A percentile compares a stretch with the other conserved stretches of the same genome.
phyloP scores from a whole-genome alignment of 2,329 filamentous ascomycete species.

The Coniella vitis region DNA sequence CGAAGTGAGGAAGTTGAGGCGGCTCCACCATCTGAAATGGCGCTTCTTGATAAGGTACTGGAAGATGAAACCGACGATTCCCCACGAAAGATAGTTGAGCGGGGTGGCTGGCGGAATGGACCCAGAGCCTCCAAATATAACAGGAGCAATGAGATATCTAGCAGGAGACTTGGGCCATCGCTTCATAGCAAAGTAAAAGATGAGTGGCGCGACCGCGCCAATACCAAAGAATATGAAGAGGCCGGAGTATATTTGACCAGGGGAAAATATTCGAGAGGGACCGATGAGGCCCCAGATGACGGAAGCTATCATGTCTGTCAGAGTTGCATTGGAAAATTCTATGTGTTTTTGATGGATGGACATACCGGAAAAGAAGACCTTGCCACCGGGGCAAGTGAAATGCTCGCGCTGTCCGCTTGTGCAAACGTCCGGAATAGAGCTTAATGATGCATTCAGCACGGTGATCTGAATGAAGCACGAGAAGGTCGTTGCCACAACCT shows the following conservation, averaged over 20 bases:
- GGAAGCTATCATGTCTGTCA: slow-evolving; percentile 33
- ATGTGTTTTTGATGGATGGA: not conserved
- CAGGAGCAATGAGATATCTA: slow-evolving; percentile 51
- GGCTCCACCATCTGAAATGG: slow-evolving; percentile 64
- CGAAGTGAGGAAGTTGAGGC: slow-evolving; percentile 66
- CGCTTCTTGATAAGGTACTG: slow-evolving; percentile 60
- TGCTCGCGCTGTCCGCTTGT: slow-evolving; percentile 46
- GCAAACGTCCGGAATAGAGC: slow-evolving; percentile 59
- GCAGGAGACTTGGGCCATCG: slow-evolving; percentile 44
- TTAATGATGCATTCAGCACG: slow-evolving; percentile 56
- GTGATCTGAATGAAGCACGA: slow-evolving; percentile 60
- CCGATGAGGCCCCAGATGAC: slow-evolving; percentile 64
- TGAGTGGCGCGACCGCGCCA: slow-evolving; percentile 46
- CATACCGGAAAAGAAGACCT: slow-evolving; percentile 56
- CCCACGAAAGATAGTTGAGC: slow-evolving; percentile 70
- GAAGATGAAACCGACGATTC: slow-evolving; percentile 63
- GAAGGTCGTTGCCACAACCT: slow-evolving; percentile 59
- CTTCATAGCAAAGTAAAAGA: slow-evolving; percentile 43
- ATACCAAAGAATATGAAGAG: slow-evolving; percentile 54
- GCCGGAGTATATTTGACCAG: slow-evolving; percentile 53
- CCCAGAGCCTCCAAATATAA: slow-evolving; percentile 55
- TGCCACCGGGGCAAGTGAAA: slow-evolving; percentile 58
- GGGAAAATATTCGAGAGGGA: slow-evolving; percentile 56
- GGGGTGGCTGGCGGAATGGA: slow-evolving; percentile 61
- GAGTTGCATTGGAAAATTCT: not conserved